Percentiles rank a stretch among this genome's conserved stretches.
Conservation (phyloP, 1,284 basidiomycete genomes). For the Mycena citricolor region DNA sequence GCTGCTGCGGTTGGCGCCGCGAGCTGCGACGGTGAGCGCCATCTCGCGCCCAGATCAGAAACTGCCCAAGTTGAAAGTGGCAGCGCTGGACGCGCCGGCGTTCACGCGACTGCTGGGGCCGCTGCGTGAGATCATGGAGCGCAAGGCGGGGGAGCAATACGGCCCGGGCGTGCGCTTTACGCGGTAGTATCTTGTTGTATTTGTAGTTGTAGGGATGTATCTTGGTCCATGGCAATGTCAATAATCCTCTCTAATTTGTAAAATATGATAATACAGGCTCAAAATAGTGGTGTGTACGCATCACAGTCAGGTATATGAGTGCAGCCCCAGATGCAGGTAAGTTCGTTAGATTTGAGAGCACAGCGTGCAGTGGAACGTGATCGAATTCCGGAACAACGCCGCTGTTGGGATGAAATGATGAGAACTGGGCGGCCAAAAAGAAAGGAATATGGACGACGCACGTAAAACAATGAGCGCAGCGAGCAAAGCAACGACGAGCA, state of each 20-base stretch:
- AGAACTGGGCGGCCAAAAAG: too few relatives aligned
- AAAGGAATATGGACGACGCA: slow-evolving; percentile 41
- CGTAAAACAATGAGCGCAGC: slow-evolving; percentile 81
- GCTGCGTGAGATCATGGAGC: slow-evolving; percentile 84
- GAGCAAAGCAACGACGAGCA: slow-evolving; percentile 75
- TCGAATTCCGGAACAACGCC: slow-evolving; percentile 66
- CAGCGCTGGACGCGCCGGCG: slow-evolving; percentile 89
- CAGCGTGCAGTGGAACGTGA: slow-evolving; percentile 68
- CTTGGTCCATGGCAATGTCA: slow-evolving; percentile 10
- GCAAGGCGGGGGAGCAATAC: slow-evolving; percentile 62
- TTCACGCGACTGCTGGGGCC: slow-evolving; percentile 95
- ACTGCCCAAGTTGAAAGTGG: slow-evolving; percentile 81
- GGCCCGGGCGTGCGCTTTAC: slow-evolving; percentile 26
- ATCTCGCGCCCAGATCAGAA: slow-evolving; percentile 49
- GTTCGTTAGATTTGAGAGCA: slow-evolving; percentile 75
- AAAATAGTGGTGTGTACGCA: slow-evolving; percentile 18
- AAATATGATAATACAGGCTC: slow-evolving; percentile 19
- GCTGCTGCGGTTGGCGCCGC: slow-evolving; percentile 80
- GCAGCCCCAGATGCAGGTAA: slow-evolving; percentile 28
- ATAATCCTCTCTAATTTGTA: slow-evolving; percentile 11
- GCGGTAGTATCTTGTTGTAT: not conserved
- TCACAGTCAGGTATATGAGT: slow-evolving; percentile 23
- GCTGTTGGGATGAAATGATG: slow-evolving; percentile 40
- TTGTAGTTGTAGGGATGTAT: slow-evolving; percentile 2
- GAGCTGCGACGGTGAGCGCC: slow-evolving; percentile 93